Evolutionary conservation across 148 eudicot genomes (phyloP), one percentile per base, ranked within the genome.

Genomic region (Hydrangea macrophylla): DNA sequence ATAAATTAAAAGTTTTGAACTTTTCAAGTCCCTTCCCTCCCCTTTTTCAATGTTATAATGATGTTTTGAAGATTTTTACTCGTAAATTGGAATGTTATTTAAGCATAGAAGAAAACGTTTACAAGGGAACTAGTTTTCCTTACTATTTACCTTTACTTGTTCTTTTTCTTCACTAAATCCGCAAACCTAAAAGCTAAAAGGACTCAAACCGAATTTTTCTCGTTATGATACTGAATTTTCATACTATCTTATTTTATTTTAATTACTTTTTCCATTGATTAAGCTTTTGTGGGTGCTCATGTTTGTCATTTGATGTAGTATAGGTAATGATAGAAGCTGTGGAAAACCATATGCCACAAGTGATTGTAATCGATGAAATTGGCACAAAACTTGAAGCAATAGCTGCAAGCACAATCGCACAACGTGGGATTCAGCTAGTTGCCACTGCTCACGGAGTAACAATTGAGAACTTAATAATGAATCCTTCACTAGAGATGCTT

Each of bases 401-500:
- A 76, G 96, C 98, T 76, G 98, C 98, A 55, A 93, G 96, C 81
- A 93, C 96, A 56, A 93, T 90, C 74, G 81, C 98, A 67, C 98
- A 93, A 74, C 96, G 98, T 70, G 96, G 98, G 71, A 93, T 93
- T 80, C 98, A 90, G 79, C 82, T 93, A 80, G 98, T 93, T 79
- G 98, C 95, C 69, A 86, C 98, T 75, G 98, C 98, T 70, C 98
- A 93, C 88, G 98, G 98, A 77, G 78, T 88, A 71, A 93, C 98
- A 31, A 93, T 93, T 32, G 95, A 88, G 50, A 93, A 93, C 70
- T 79, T 93, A 79, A 83, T 88, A 61, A 83, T 83, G 85, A 93
- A 93, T 83, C 98, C 98, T 72, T 86, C 92, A 26, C 56, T 93
- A 69, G 98, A 93, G 76, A 93, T 93, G 96, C 98, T 93, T 70